Base-by-base conservation (phyloP, 2,329 filamentous ascomycete species). In the Beauveria sp. region DNA sequence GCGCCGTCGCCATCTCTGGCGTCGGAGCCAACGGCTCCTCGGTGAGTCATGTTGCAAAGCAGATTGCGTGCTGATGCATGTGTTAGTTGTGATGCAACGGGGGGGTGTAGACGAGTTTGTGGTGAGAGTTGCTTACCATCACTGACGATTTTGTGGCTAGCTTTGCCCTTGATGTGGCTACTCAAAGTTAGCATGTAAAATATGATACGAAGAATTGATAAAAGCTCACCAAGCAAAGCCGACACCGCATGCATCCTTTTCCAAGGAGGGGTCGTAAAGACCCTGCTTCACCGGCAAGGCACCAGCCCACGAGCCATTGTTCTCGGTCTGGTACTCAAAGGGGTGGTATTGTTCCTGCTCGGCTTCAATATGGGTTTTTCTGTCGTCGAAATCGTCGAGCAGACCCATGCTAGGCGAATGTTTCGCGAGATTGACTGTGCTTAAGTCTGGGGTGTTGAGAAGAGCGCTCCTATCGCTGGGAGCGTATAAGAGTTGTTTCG, bases 1-100 rank as follows among this genome's bases (percentile, higher is more conserved):
- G 95, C 95, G 75, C 95, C 95, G 75, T 99, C 95, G 74, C 95
- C 95, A 74, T 99, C 95, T 81, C 95, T 89, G 72, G 92, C 92
- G 81, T 99, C 95, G 64, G 95, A 98, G 69, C 95, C 95, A 70
- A 98, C 93, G 66, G 95, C 95, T 82, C 95, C 95, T 75, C 95
- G 89, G 82, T 99, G 95, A 82, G 95, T 98, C 95, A 99, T 99
- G 84, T 99, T 98, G 84, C 95, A 99, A 66, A 99, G 87, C 65
- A 99, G 83, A 77, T 93, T 96, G 67, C 91, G 89, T 67, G 93
- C 91, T 95, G 66, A 43, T 14, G 53, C 49, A 16, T 38, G 34
- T 62, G 47, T 50, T 64, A 7, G 2, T 46, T 34, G 38, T 22
- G 10, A 28, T 38, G 12, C 16, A 30, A 38, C 5, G 5, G 34